Evolutionary conservation across 2,329 filamentous ascomycete species (phyloP), one percentile per base, ranked within the genome.

Genomic region (Fusarium chlamydosporum): DNA sequence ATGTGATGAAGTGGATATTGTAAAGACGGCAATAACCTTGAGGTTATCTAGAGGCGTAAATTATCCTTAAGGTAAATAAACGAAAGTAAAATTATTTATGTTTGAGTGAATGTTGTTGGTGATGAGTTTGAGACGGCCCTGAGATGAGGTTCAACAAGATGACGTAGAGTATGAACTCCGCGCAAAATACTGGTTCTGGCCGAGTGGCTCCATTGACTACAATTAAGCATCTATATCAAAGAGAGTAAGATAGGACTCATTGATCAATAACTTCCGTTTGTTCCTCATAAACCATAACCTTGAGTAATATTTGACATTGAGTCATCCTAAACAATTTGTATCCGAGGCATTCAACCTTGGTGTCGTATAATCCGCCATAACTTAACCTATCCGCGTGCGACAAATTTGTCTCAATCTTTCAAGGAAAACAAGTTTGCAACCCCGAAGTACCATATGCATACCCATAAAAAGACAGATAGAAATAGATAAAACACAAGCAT

Each of bases 91-190:
- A 27, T 27, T 18, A 2, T 27, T 4, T 7, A n/a, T 40, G 12
- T 15, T 20, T 9, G 13, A 23, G 10, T 20, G 29, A 45, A 37
- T 31, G 34, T 16, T 51, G 9, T 11, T 20, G 9, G 23, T 51
- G 46, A 55, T 46, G 16, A 33, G 35, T 33, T 45, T 45, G 31
- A 41, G 27, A 40, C 31, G 33, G 34, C 23, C 48, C 23, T 54
- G 31, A 35, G 40, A 37, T 46, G 55, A 43, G 38, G 37, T 52
- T 40, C 33, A 37, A 16, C 31, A 38, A 26, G 62, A 70, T 68
- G 66, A 68, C 66, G 66, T 68, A 61, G 34, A 56, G 31, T 27
- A 40, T 41, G 15, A 29, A 29, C n/a, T 37, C 9, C 9, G 27
- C 42, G 29, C 12, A 31, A 45, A 18, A n/a, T 16, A 31, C 26